Evolutionary conservation across 257 asterid genomes (phyloP).

Genomic region (Nicotiana attenuata): DNA sequence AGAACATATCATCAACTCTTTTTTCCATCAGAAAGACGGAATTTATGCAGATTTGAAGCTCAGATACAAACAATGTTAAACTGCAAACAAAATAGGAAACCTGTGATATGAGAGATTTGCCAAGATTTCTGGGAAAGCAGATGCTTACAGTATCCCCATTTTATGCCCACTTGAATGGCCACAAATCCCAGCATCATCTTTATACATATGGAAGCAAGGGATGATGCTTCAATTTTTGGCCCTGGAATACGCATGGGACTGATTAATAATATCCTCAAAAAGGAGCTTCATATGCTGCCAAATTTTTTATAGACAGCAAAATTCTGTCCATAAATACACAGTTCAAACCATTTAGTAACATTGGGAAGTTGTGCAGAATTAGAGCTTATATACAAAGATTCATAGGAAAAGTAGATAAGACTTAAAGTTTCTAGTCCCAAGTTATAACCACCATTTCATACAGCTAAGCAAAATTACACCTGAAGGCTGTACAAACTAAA

Average conservation of each 20-base stretch:
- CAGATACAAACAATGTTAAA: conserved; percentile 5
- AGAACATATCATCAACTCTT: background rate
- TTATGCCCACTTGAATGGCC: conserved; percentile 46
- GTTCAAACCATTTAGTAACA: background rate
- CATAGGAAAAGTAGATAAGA: background rate
- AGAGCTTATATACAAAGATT: background rate
- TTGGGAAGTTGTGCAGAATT: background rate
- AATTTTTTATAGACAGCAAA: conserved; percentile 24
- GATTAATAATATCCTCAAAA: conserved; percentile 34
- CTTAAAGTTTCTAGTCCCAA: background rate
- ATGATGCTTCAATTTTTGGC: conserved; percentile 49
- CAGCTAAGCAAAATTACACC: background rate
- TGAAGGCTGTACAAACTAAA: background rate
- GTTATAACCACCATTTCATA: background rate
- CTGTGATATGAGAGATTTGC: conserved; percentile 36
- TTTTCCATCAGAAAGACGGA: background rate
- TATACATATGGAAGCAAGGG: conserved; percentile 54
- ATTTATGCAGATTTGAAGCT: conserved; percentile 6
- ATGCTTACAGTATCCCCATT: conserved; percentile 29
- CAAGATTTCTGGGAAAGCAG: conserved; percentile 36
- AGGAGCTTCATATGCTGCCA: conserved; percentile 28
- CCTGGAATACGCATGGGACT: conserved; percentile 59
- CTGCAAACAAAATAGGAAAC: conserved; percentile 10
- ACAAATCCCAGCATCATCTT: conserved; percentile 41
- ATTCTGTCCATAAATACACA: conserved; percentile 3